These are phyloP conservation scores for Helichrysum umbraculigerum DNA, from an alignment of 129 eudicot genomes.

Conservation along the genomic window DNA sequence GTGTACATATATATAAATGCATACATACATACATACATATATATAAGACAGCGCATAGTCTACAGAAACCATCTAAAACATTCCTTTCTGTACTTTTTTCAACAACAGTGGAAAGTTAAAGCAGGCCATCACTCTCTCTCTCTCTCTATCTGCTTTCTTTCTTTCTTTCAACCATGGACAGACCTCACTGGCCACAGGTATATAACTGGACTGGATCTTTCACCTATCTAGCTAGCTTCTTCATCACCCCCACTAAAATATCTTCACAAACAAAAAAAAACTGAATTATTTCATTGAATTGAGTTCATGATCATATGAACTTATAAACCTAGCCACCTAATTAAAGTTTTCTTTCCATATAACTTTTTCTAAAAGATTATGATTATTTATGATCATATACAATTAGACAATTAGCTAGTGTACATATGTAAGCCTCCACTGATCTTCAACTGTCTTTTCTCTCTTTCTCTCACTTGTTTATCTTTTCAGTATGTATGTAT, in stretches of 20 bases:
- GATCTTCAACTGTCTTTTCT: slow-evolving; percentile 36
- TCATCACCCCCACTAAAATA: slow-evolving; percentile 18
- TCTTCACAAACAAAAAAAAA: neutral
- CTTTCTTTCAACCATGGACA: slow-evolving; percentile 45
- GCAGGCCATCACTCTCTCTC: slow-evolving; percentile 27
- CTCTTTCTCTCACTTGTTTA: slow-evolving; percentile 36
- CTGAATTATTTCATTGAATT: slow-evolving; percentile 17
- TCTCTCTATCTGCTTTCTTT: neutral
- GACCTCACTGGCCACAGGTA: slow-evolving; percentile 75
- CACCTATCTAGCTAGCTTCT: neutral
- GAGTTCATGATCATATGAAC: slow-evolving; percentile 28
- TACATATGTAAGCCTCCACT: slow-evolving; percentile 30
- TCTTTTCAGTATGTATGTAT: slow-evolving; percentile 31
- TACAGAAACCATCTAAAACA: slow-evolving; percentile 46
- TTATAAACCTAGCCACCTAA: slow-evolving; percentile 3
- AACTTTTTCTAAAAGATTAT: neutral
- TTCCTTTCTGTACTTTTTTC: slow-evolving; percentile 47
- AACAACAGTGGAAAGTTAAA: slow-evolving; percentile 43
- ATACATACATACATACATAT: slow-evolving; percentile 20
- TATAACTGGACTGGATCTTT: slow-evolving; percentile 25
- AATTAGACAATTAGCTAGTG: neutral
- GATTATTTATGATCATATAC: slow-evolving; percentile 20
- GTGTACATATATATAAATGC: neutral
- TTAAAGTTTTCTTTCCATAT: neutral
- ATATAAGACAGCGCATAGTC: slow-evolving; percentile 36